These are phyloP conservation scores for Diospyros lotus DNA, from an alignment of 148 eudicot species.

Conservation along the genomic window DNA sequence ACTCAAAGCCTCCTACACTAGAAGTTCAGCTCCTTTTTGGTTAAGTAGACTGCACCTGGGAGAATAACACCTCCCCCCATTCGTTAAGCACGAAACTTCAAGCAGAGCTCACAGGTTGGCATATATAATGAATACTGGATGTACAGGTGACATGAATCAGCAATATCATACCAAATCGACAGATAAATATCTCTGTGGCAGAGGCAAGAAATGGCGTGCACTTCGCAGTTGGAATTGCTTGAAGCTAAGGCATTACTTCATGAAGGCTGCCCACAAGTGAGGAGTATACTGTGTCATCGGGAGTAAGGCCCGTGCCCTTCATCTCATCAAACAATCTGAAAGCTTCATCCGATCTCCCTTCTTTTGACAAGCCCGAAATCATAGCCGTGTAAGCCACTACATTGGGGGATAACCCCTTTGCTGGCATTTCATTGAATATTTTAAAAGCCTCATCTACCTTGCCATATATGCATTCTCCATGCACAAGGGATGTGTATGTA, in stretches of 20 bases:
- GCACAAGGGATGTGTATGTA: conserved; percentile 69
- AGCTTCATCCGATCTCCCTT: conserved; percentile 77
- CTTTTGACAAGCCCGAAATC: conserved; percentile 72
- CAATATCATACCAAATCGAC: too few species aligned
- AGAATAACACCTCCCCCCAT: too few species aligned
- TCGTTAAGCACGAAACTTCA: too few species aligned
- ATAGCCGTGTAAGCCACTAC: conserved; percentile 60
- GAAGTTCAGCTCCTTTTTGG: too few species aligned
- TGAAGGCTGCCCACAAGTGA: conserved; percentile 78
- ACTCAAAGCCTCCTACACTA: too few species aligned
- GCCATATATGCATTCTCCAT: conserved; percentile 67
- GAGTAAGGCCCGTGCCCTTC: conserved; percentile 61
- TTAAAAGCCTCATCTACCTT: conserved; percentile 51
- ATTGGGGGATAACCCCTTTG: conserved; percentile 37
- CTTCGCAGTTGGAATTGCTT: background rate
- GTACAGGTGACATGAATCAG: too few species aligned
- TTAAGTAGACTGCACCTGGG: too few species aligned
- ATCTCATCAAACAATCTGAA: conserved; percentile 75
- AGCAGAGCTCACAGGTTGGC: too few species aligned
- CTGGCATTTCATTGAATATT: conserved; percentile 62
- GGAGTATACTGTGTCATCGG: conserved; percentile 62
- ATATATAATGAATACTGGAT: too few species aligned
- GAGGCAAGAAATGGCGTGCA: background rate
- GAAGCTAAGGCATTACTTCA: conserved; percentile 21
- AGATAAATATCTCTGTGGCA: background rate